Base-by-base conservation (phyloP, 2,329 filamentous ascomycete genomes). In the Pseudogymnoascus sp. region DNA sequence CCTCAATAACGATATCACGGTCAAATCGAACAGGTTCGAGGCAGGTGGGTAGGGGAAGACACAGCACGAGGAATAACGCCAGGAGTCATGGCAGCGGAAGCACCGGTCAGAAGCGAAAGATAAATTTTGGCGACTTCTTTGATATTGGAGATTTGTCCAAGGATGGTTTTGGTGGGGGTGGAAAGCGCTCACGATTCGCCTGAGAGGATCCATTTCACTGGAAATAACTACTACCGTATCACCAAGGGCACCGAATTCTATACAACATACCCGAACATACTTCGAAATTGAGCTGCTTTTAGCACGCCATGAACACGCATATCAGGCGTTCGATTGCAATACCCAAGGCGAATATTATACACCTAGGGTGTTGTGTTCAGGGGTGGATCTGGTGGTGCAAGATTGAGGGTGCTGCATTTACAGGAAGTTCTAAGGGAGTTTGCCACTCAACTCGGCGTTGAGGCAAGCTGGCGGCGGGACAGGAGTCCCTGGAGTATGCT, bases 121-220 rank as follows among this genome's bases (percentile, higher is more conserved):
- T 90, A 68, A 88, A 89, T 69, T 83, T 90, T 70, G 84, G 85
- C 23, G 89, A 93, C 70, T 86, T 91, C 62, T 92, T 92, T 71
- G 88, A 91, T 70, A 78, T 89, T 7, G 84, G 85, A 62, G 85
- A 84, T 67, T 74, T 89, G 61, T 83, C 83, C 47, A 88, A 87
- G 71, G 87, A 90, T 64, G 65, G 66, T n/a, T 70, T 68, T 67
- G 71, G 71, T 59, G 72, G 73, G 21, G 62, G 62, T 2, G 72
- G 72, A 53, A 75, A 75, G 67, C 69, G 73, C 44, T 72, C 73
- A 50, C 68, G 69, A 67, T 74, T 70, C 67, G 66, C 68, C 53
- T 74, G 68, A 73, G 50, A 57, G 10, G 1, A 11, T 28, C 17
- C 50, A 21, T 57, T 53, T 57, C 17, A 17, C 28, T 19, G 5